Evolutionary conservation across 257 asterid genomes (phyloP), one percentile per base, ranked within the genome.

Genomic region (Euphrasia confusa): DNA sequence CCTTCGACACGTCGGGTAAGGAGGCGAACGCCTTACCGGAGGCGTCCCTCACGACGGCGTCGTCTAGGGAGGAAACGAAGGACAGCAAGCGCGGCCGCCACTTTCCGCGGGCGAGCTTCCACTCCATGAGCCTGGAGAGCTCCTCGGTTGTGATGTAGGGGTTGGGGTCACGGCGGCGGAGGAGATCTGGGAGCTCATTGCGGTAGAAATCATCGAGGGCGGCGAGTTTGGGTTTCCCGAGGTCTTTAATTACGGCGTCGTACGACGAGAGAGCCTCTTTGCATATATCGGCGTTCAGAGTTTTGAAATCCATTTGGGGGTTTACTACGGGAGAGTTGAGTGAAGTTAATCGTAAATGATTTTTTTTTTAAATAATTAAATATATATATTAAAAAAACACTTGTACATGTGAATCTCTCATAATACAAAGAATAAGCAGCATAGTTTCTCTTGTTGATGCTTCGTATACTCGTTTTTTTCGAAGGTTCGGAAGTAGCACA

Each of bases 51-150:
- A 90, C 96, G 18, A 62, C 82, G 68, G 66, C 88, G 68, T 82
- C 89, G 52, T 66, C 48, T 11, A 88, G 62, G 2, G 95, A 67
- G 28, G 93, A 80, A 2, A 90, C 88, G 76, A 85, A 88, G 58
- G 83, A 83, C 47, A 85, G 48, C 8, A 90, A 73, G 72, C 98
- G 84, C 2, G 96, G 96, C 73, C 96, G 78, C 88, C 91, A 88
- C 75, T 90, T 90, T 1, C 96, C 96, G 48, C 98, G 82, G 33
- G 81, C 66, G 66, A 90, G 95, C 78, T 90, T 90, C 98, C 98
- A 90, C 66, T 88, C 84, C 89, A 88, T 81, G 61, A 90, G 85
- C 54, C 82, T 64, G 30, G 88, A 68, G 73, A 90, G 94, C 65
- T 90, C 98, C 0, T 69, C 50, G 27, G 79, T 73, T 18, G 89